Conservation (phyloP, 352 stramenopile genomes). For the Blastocystis sp. region DNA sequence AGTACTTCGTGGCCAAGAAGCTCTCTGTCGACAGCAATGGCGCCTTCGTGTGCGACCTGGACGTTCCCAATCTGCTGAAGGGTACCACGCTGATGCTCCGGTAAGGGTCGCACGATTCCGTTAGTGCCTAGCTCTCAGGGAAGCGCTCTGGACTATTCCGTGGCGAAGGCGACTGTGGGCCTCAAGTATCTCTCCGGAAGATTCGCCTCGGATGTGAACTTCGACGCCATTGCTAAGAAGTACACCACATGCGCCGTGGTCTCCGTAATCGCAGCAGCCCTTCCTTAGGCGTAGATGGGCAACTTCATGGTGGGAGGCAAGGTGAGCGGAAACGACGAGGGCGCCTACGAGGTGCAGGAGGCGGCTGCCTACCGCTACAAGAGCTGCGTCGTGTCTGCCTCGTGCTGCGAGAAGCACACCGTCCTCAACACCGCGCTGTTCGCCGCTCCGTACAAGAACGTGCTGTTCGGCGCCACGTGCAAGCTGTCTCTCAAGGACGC, state of each 20-base stretch:
- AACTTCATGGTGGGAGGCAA: conserved; percentile 32
- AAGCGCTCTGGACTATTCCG: conserved; percentile 1
- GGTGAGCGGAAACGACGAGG: conserved; percentile 26
- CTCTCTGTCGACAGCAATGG: conserved; percentile 55
- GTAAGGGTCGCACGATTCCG: neutral
- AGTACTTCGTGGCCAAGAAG: conserved; percentile 49
- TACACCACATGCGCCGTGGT: conserved; percentile 16
- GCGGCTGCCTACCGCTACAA: conserved; percentile 36
- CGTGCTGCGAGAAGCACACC: neutral
- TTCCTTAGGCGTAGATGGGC: neutral
- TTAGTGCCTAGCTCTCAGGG: conserved; percentile 30
- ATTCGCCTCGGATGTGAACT: conserved; percentile 39
- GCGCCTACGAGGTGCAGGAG: neutral
- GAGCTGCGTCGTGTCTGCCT: conserved; percentile 5
- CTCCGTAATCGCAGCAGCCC: neutral
- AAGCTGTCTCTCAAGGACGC: conserved; percentile 1
- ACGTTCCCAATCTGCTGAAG: conserved; percentile 46
- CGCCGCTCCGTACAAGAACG: conserved; percentile 43
- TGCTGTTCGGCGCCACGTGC: conserved; percentile 33
- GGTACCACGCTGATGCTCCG: conserved; percentile 58
- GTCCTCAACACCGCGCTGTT: conserved; percentile 19
- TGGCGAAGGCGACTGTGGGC: conserved; percentile 37
- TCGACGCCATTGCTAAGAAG: conserved; percentile 44
- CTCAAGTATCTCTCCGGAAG: conserved; percentile 45
- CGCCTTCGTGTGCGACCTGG: conserved; percentile 26